phyloP scores from a whole-genome alignment of 2,329 filamentous ascomycete species.

The Hypocreales sp. region DNA sequence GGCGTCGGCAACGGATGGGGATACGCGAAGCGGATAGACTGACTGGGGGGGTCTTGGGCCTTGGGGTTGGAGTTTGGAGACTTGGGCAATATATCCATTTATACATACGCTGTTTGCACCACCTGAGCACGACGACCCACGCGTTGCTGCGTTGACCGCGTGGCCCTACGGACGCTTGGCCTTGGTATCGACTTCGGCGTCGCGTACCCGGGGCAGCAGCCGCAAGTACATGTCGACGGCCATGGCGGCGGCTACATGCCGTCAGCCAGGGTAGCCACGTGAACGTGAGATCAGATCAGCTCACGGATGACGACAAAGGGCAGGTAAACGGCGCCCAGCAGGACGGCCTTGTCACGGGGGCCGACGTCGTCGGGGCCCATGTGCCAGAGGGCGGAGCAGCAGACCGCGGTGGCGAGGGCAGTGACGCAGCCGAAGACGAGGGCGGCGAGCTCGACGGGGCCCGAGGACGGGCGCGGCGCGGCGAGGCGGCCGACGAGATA shows the following conservation, averaged over 20 bases:
- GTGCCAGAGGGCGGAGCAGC: constrained; percentile 31
- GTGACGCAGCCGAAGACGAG: constrained; percentile 36
- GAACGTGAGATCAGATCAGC: too few relatives aligned
- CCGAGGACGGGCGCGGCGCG: constrained; percentile 17
- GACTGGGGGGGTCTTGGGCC: background rate
- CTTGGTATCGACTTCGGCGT: too few relatives aligned
- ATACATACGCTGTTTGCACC: too few relatives aligned
- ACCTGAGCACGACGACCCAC: too few relatives aligned
- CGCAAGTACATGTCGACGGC: constrained; percentile 38
- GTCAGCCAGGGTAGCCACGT: too few relatives aligned
- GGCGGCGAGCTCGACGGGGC: constrained; percentile 29
- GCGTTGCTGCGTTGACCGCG: too few relatives aligned
- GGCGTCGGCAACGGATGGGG: constrained; percentile 43
- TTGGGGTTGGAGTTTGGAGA: too few relatives aligned
- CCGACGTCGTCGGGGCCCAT: constrained; percentile 32
- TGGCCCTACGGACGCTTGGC: too few relatives aligned
- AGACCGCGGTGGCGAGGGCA: constrained; percentile 33
- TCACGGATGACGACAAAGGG: constrained; percentile 38
- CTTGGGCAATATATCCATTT: too few relatives aligned
- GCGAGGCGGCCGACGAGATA: constrained; percentile 29
- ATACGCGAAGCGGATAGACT: constrained; percentile 31
- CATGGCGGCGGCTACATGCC: constrained; percentile 31
- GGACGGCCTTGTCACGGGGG: constrained; percentile 24
- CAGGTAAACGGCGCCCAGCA: constrained; percentile 33
- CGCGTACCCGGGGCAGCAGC: constrained; percentile 28